These are phyloP conservation scores for Thielaviopsis punctulata DNA, from an alignment of 2,329 filamentous ascomycete genomes.

Conservation along the genomic window DNA sequence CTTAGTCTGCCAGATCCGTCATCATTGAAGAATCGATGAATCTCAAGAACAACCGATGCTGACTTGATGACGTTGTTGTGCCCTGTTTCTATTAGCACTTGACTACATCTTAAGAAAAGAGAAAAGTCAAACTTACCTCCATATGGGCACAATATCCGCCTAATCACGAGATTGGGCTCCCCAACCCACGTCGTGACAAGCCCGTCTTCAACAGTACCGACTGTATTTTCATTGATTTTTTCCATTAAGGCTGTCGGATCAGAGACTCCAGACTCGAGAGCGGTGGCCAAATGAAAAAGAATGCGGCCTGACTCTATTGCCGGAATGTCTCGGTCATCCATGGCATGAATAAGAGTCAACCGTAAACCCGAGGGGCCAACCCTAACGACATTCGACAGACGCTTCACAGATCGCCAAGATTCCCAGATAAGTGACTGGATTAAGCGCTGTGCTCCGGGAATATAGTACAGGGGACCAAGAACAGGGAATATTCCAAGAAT, in stretches of 20 bases:
- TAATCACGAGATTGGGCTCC: conserved; percentile 29
- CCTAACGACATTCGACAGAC: conserved; percentile 41
- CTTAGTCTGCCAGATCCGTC: background rate
- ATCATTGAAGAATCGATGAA: conserved; percentile 48
- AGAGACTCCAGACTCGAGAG: conserved; percentile 23
- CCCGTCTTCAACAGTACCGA: conserved; percentile 26
- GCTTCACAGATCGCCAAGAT: conserved; percentile 56
- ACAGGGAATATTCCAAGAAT: conserved; percentile 65
- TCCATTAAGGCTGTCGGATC: conserved; percentile 23
- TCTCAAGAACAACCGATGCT: conserved; percentile 36
- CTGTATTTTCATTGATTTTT: conserved; percentile 29
- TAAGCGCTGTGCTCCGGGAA: conserved; percentile 3
- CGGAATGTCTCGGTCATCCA: conserved; percentile 68
- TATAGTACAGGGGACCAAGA: conserved; percentile 48
- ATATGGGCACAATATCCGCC: conserved; percentile 36
- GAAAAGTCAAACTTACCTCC: conserved; percentile 29
- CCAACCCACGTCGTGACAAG: conserved; percentile 30
- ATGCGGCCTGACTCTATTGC: conserved; percentile 50
- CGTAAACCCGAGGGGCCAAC: conserved; percentile 37
- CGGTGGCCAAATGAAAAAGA: conserved; percentile 41
- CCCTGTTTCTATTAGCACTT: conserved; percentile 25
- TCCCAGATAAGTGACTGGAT: conserved; percentile 54
- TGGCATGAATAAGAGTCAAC: conserved; percentile 61
- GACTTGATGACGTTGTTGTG: conserved; percentile 50
- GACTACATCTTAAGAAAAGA: background rate